Conservation (phyloP, 805 yeast genomes). For the Priceomyces carsonii region DNA sequence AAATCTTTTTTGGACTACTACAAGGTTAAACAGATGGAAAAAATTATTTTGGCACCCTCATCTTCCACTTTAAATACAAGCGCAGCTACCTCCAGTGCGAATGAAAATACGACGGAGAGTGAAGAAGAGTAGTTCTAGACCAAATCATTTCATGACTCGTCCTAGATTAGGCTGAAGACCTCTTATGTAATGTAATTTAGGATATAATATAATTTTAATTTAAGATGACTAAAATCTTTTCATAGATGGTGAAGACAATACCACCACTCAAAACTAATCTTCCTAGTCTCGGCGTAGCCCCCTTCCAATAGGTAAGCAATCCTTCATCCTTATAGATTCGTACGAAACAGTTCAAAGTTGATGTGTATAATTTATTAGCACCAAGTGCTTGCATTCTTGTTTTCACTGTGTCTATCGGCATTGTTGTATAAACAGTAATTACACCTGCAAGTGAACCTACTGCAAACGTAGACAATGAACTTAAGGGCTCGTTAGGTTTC, state of each 20-base stretch:
- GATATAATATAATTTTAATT: slow-evolving; percentile 20
- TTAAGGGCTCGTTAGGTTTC: slow-evolving; percentile 70
- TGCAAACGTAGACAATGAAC: slow-evolving; percentile 76
- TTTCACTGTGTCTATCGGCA: slow-evolving; percentile 95
- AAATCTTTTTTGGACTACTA: slow-evolving; percentile 73
- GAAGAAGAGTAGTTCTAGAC: slow-evolving; percentile 2
- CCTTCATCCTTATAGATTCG: slow-evolving; percentile 87
- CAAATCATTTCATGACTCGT: too few species aligned
- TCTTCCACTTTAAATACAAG: slow-evolving; percentile 9
- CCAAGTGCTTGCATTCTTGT: slow-evolving; percentile 96
- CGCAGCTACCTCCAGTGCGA: slow-evolving; percentile 4
- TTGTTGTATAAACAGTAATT: slow-evolving; percentile 86
- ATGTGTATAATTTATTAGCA: slow-evolving; percentile 65
- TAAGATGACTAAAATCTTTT: slow-evolving; percentile 73
- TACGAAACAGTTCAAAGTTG: slow-evolving; percentile 80
- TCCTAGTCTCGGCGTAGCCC: slow-evolving; percentile 96
- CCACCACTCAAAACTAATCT: slow-evolving; percentile 93
- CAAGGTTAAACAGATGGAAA: slow-evolving; percentile 77
- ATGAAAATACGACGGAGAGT: neutral
- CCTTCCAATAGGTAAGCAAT: slow-evolving; percentile 90
- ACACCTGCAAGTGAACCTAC: slow-evolving; percentile 91
- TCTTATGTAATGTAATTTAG: slow-evolving; percentile 4
- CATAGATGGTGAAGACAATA: slow-evolving; percentile 94
- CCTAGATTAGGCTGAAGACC: too few species aligned
- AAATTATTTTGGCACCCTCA: slow-evolving; percentile 53